Conservation (phyloP, 2,329 filamentous ascomycete species). For the Plenodomus biglobosus region DNA sequence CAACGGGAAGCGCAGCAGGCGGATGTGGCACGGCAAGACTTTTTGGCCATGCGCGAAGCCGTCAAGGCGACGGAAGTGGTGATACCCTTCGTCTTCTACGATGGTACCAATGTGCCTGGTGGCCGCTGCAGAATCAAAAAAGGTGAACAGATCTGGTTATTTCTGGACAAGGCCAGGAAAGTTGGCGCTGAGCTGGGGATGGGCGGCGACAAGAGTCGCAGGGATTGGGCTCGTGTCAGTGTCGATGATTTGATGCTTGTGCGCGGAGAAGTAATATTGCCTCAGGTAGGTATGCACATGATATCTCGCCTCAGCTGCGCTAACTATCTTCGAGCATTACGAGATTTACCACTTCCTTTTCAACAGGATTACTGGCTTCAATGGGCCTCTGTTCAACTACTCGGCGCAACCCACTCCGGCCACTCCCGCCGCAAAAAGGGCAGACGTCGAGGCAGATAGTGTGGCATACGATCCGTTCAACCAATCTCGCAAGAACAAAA, state of each 20-base stretch:
- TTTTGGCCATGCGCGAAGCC: slow-evolving; percentile 76
- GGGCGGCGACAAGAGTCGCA: slow-evolving; percentile 65
- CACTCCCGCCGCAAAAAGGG: slow-evolving; percentile 33
- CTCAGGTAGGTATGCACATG: slow-evolving; percentile 65
- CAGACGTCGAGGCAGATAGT: slow-evolving; percentile 21
- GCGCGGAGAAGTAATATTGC: slow-evolving; percentile 84
- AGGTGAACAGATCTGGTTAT: slow-evolving; percentile 89
- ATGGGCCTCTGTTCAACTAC: slow-evolving; percentile 78
- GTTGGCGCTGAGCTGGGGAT: slow-evolving; percentile 82
- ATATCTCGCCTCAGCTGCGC: slow-evolving; percentile 15
- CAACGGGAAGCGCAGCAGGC: slow-evolving; percentile 77
- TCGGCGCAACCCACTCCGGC: slow-evolving; percentile 53
- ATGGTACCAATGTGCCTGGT: slow-evolving; percentile 85
- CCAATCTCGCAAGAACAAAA: slow-evolving; percentile 38
- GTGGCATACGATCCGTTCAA: slow-evolving; percentile 48
- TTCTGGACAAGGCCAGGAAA: slow-evolving; percentile 87
- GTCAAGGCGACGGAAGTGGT: slow-evolving; percentile 88
- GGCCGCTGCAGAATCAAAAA: slow-evolving; percentile 87
- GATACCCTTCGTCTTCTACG: slow-evolving; percentile 96
- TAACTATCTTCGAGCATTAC: slow-evolving; percentile 67
- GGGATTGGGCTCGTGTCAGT: slow-evolving; percentile 89
- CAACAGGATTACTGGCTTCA: slow-evolving; percentile 77
- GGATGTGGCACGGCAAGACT: slow-evolving; percentile 75
- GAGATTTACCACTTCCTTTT: slow-evolving; percentile 97
- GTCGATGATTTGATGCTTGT: slow-evolving; percentile 97